Conservation (phyloP, 1,284 basidiomycete species). For the Sporisorium scitamineum region DNA sequence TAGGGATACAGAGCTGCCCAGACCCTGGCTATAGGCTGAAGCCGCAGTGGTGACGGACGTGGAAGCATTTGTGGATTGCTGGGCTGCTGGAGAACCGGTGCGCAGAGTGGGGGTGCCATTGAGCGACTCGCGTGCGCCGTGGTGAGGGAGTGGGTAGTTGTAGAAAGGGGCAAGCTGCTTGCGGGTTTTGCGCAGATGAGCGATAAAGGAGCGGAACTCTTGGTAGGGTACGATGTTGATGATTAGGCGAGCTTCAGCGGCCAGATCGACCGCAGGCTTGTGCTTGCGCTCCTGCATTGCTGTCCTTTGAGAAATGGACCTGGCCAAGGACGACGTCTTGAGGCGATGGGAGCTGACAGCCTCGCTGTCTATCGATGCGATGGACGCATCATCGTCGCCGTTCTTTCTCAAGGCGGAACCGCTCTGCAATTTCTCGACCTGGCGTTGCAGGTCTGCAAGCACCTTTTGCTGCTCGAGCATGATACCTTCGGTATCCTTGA, state of each 20-base stretch:
- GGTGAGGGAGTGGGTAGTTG: slow-evolving; percentile 40
- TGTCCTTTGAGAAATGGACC: slow-evolving; percentile 38
- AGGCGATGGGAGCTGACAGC: slow-evolving; percentile 48
- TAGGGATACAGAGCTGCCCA: slow-evolving; percentile 17
- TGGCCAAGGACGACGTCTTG: slow-evolving; percentile 40
- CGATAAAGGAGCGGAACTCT: slow-evolving; percentile 86
- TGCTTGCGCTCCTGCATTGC: slow-evolving; percentile 27
- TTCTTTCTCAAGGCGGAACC: slow-evolving; percentile 20
- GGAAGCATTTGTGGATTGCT: slow-evolving; percentile 6
- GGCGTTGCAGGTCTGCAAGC: slow-evolving; percentile 82
- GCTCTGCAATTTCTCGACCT: slow-evolving; percentile 76
- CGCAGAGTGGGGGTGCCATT: slow-evolving; percentile 39
- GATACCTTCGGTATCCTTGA: slow-evolving; percentile 83
- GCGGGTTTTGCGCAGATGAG: slow-evolving; percentile 82
- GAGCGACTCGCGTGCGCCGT: slow-evolving; percentile 20
- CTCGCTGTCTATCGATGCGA: slow-evolving; percentile 37
- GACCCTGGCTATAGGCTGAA: slow-evolving; percentile 42
- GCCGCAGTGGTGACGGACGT: slow-evolving; percentile 37
- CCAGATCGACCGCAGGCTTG: slow-evolving; percentile 26
- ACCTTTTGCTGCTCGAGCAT: slow-evolving; percentile 70
- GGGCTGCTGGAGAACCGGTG: slow-evolving; percentile 33
- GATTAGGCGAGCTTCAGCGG: slow-evolving; percentile 47
- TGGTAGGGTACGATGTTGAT: slow-evolving; percentile 76
- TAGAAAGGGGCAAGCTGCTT: slow-evolving; percentile 61
- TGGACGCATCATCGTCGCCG: slow-evolving; percentile 28